Evolutionary conservation across 2,329 filamentous ascomycete species (phyloP), one percentile per base, ranked within the genome.

Genomic region (Monilinia laxa): DNA sequence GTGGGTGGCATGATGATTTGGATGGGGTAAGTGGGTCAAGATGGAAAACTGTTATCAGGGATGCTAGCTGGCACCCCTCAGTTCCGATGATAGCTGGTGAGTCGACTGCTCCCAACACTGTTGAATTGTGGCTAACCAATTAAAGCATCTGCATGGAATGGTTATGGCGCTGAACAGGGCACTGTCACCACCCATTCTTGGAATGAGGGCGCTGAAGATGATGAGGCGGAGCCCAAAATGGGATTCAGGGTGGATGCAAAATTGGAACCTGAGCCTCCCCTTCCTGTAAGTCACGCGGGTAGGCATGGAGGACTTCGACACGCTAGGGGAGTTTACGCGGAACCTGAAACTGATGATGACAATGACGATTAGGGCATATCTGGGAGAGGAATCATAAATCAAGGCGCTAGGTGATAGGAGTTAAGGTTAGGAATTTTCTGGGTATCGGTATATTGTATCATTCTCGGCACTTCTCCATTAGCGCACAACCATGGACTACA

Each of bases 11-110:
- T 12, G 70, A 74, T 25, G 71, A 74, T 52, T 69, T 69, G 28
- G 72, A 74, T 7, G 74, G 72, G 31, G 67, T 69, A 6, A 66
- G 59, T 20, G 54, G 69, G 25, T 51, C 67, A 4, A 64, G 55
- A 25, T 90, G 88, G 87, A 85, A 82, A 74, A 90, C 88, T 0
- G 90, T 88, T 71, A 87, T 91, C 40, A 80, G 89, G 68, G 89
- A 92, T 80, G 88, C 86, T 55, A 87, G 84, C 72, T 92, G 89
- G 89, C 88, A 91, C 80, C 89, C 89, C 5, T 84, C 82, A 71
- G 87, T 86, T 2, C 88, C 89, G 9, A 81, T 91, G 59, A 81
- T 92, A 70, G 89, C 75, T 64, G 71, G 72, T 73, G 68, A 67
- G 66, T 68, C 51, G 45, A 45, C 25, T 18, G 25, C 3, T 38